Percentiles rank a stretch among this genome's conserved stretches.
Conservation (phyloP, 176 grass and related monocot genomes). For the Musa itinerans region DNA sequence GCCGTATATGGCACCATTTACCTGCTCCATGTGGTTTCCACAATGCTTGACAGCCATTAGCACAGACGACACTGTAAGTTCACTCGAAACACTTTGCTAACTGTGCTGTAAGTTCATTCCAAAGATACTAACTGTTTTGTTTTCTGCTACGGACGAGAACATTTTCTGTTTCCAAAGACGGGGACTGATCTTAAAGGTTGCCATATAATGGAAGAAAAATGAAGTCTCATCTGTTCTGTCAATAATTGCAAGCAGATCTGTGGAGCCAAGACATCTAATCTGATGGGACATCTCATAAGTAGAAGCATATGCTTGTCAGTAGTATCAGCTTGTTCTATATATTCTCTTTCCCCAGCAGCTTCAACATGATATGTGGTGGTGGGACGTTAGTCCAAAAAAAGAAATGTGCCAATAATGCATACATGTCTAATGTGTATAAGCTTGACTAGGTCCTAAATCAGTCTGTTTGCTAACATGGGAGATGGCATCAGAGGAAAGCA, state of each 20-base stretch:
- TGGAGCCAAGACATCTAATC: neutral
- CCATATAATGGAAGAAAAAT: neutral
- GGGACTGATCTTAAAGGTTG: neutral
- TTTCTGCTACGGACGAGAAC: neutral
- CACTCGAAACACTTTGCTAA: no score
- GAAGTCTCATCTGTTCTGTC: neutral
- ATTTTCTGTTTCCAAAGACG: neutral
- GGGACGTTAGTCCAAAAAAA: no score
- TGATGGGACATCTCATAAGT: constrained; percentile 4
- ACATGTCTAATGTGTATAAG: no score
- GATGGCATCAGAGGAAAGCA: no score
- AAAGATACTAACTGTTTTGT: neutral
- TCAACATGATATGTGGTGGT: no score
- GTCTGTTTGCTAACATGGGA: no score
- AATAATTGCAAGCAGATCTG: neutral
- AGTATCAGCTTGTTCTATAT: neutral
- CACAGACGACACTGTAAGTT: neutral
- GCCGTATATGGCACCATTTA: neutral
- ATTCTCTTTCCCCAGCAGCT: no score
- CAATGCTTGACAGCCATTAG: neutral
- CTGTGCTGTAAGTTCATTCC: no score
- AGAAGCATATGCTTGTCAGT: neutral
- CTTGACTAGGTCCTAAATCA: no score
- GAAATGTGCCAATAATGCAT: no score
- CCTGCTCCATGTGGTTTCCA: neutral